phyloP scores from a whole-genome alignment of 192 early-diverging fungal genomes.

The Phycomyces blakesleeanus region DNA sequence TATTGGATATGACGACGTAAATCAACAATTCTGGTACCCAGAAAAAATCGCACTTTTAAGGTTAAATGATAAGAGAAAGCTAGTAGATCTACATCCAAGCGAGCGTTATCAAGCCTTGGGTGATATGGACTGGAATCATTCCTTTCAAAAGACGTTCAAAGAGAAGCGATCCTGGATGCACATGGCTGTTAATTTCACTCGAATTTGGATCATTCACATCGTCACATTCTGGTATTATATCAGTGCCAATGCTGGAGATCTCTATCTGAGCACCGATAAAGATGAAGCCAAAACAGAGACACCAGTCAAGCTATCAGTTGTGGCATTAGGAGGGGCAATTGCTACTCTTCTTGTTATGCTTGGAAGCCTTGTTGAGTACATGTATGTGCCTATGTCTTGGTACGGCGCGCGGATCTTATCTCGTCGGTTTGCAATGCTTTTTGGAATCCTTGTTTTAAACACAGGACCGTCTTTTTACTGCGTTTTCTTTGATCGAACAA shows the following conservation, averaged over 20 bases:
- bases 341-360: slow-evolving; percentile 64
- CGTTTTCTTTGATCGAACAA: slow-evolving; percentile 41
- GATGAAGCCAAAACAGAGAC: slow-evolving; percentile 36
- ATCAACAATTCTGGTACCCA: slow-evolving; percentile 81
- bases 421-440: slow-evolving; percentile 51
- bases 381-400: slow-evolving; percentile 67
- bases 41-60: slow-evolving; percentile 58
- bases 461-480: slow-evolving; percentile 63
- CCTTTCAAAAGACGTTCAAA: slow-evolving; percentile 79
- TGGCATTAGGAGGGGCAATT: slow-evolving; percentile 64
- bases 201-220: slow-evolving; percentile 85
- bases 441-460: slow-evolving; percentile 61
- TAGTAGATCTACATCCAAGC: slow-evolving; percentile 59
- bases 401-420: slow-evolving; percentile 48
- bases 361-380: slow-evolving; percentile 65
- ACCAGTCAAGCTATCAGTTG: slow-evolving; percentile 54
- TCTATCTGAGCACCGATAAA: slow-evolving; percentile 48
- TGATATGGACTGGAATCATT: slow-evolving; percentile 66
- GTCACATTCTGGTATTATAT: slow-evolving; percentile 79
- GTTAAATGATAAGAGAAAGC: slow-evolving; percentile 44
- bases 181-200: slow-evolving; percentile 78
- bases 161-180: slow-evolving; percentile 84
- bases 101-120: slow-evolving; percentile 63
- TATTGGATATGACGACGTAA: slow-evolving; percentile 83
- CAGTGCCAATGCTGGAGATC: slow-evolving; percentile 59